phyloP scores from a whole-genome alignment of 164 flowering plant genomes.

The Vitis vinifera region DNA sequence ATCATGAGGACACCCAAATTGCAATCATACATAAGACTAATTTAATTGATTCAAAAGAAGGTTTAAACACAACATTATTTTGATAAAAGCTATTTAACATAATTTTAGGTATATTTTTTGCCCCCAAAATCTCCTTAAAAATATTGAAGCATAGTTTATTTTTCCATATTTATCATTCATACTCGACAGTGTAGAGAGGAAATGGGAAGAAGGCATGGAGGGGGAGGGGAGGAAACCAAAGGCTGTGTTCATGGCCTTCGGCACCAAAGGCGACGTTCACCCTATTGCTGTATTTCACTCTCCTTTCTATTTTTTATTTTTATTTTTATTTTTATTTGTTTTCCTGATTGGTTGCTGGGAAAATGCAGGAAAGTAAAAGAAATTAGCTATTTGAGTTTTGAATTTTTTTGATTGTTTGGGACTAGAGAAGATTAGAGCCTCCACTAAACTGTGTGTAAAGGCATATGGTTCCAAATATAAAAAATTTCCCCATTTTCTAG shows the following conservation, averaged over 20 bases:
- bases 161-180: not conserved
- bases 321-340: not conserved
- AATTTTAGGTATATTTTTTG: no score
- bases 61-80: no score
- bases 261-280: conserved; percentile 89
- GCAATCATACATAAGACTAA: no score
- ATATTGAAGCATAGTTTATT: no score
- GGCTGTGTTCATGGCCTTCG: conserved; percentile 91
- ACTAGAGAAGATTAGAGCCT: no score
- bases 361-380: not conserved
- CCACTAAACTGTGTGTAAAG: no score
- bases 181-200: not conserved
- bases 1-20: no score
- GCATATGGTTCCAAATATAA: no score
- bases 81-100: no score
- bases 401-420: not conserved
- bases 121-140: no score
- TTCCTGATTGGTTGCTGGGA: not conserved
- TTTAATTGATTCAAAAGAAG: no score
- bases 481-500: not conserved
- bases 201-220: conserved; percentile 5
- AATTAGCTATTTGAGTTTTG: not conserved
- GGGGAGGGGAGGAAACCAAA: conserved; percentile 29
- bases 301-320: conserved; percentile 1
- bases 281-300: conserved; percentile 63